These are phyloP conservation scores for Coniochaeta ligniaria DNA, from an alignment of 2,329 filamentous ascomycete genomes.

Conservation along the genomic window DNA sequence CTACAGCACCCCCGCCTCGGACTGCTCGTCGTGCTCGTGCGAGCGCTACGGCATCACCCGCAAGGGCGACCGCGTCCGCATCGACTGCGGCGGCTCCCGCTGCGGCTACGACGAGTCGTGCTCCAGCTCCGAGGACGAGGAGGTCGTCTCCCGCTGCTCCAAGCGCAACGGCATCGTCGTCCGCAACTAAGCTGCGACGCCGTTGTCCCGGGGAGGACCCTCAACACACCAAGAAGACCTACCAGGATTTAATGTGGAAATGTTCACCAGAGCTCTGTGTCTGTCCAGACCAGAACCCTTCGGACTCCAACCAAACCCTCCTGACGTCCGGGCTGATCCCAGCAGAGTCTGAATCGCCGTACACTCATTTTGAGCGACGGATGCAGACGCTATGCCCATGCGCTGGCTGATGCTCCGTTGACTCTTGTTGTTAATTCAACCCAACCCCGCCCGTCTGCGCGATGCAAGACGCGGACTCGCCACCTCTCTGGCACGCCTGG, in stretches of 20 bases:
- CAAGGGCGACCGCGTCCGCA: constrained; percentile 85
- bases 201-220: not conserved
- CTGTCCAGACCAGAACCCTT: no score
- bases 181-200: constrained; percentile 20
- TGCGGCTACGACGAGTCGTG: constrained; percentile 73
- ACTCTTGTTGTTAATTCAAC: constrained; percentile 3
- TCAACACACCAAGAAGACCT: not conserved
- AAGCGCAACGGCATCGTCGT: constrained; percentile 61
- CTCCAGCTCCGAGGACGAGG: constrained; percentile 58
- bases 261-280: not conserved
- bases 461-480: not conserved
- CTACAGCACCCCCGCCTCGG: constrained; percentile 73
- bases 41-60: constrained; percentile 96
- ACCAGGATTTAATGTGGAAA: not conserved
- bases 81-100: constrained; percentile 86
- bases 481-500: not conserved
- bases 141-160: constrained; percentile 43
- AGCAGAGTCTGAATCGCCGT: not conserved
- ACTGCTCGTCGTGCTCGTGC: constrained; percentile 78
- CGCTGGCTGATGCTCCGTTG: not conserved
- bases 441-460: not conserved
- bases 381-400: not conserved
- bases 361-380: constrained; percentile 1
- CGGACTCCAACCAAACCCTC: no score
- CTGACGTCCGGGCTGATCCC: constrained; percentile 1